phyloP scores from a whole-genome alignment of 1,284 basidiomycete species.

The Amylostereum areolatum region DNA sequence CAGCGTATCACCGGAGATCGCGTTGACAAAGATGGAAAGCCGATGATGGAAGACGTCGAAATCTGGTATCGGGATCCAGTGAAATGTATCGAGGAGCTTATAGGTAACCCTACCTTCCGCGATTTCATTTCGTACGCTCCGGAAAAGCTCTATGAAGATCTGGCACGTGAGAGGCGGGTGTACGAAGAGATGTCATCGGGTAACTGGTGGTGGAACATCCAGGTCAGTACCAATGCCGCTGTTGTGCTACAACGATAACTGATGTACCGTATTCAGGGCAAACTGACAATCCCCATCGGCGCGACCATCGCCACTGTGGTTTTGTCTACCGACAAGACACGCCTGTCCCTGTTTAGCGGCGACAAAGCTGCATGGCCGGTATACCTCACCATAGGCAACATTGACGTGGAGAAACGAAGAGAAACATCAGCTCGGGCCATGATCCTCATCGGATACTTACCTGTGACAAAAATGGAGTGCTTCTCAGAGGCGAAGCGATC shows the following conservation, averaged over 20 bases:
- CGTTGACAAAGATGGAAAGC: constrained; percentile 9
- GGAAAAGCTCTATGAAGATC: constrained; percentile 14
- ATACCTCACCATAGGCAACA: constrained; percentile 20
- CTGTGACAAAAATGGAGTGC: constrained; percentile 16
- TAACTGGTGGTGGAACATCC: constrained; percentile 21
- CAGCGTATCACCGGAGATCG: constrained; percentile 16
- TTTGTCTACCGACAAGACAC: constrained; percentile 16
- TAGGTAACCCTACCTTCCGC: constrained; percentile 24
- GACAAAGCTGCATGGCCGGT: constrained; percentile 19
- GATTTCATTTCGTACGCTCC: constrained; percentile 19
- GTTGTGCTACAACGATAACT: not conserved
- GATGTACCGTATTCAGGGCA: not conserved
- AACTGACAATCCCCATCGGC: constrained; percentile 11
- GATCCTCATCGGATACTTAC: constrained; percentile 23
- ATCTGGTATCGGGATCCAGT: constrained; percentile 26
- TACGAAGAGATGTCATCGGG: constrained; percentile 19
- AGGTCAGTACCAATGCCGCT: constrained; percentile 13
- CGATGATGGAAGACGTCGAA: constrained; percentile 16
- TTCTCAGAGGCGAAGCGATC: constrained; percentile 12
- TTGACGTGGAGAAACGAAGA: constrained; percentile 8
- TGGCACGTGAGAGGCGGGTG: not conserved
- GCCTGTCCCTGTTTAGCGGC: constrained; percentile 14
- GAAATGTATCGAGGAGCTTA: constrained; percentile 24
- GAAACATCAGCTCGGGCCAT: constrained; percentile 14
- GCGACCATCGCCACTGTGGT: constrained; percentile 17